Evolutionary conservation across 2,329 filamentous ascomycete species (phyloP), one percentile per base, ranked within the genome.

Genomic region (Aureobasidium mangrovei): DNA sequence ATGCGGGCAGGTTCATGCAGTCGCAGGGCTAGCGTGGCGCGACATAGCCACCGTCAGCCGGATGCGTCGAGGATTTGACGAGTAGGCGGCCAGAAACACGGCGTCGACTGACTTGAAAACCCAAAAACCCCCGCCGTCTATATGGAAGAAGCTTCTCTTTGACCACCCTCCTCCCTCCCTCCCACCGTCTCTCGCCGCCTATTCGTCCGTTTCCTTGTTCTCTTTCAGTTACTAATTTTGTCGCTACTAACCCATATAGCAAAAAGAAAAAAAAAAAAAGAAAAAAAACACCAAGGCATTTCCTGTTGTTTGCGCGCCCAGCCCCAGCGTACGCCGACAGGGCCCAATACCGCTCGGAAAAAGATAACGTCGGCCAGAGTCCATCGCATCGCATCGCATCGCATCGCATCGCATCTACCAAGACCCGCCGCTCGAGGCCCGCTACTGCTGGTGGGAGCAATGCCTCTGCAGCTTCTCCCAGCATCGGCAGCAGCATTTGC

Each of bases 401-500:
- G 53, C 53, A 55, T 54, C 52, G 53, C 53, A 55, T 55, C 53
- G 29, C 32, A 53, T 53, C 49, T 38, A 53, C 38, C 40, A 53
- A 8, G 38, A 27, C 28, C 8, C 41, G 4, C 27, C 28, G 4
- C 24, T 44, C 18, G 7, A 7, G 9, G 27, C 4, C 31, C 5
- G 43, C 47, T 28, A 12, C 41, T 53, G 31, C 46, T 44, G 54
- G 35, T 32, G 8, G 27, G 24, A 49, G 47, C 42, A 29, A 97
- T 97, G 93, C 90, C 90, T 70, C 86, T 90, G 67, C 86, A 93
- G 78, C 79, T 98, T 70, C 78, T 98, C 64, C 93, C 93, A 63
- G 91, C 91, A 59, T 97, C 93, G 65, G 93, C 93, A 62, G 90
- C 91, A 59, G 91, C 93, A 66, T 98, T 97, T 77, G 91, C 91